Evolutionary conservation across 805 yeast species (phyloP).

Genomic region (Yamadazyma akitaensis): DNA sequence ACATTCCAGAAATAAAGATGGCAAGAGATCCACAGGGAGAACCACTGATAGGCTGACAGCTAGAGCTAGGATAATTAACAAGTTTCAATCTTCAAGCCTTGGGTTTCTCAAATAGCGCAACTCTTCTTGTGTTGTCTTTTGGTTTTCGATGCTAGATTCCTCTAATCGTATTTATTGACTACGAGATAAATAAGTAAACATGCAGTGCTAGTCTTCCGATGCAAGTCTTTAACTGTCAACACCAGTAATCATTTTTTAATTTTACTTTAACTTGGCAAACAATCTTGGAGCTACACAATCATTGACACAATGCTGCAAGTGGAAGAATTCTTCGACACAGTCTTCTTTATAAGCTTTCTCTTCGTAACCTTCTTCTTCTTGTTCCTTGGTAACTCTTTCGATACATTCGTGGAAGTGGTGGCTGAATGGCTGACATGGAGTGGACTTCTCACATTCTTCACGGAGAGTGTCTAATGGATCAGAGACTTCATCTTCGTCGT

Average conservation of each 20-base stretch:
- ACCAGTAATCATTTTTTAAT: background rate
- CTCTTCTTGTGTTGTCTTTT: too few species aligned
- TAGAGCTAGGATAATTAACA: too few species aligned
- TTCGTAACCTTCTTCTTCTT: slow-evolving; percentile 81
- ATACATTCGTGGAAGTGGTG: slow-evolving; percentile 95
- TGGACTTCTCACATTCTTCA: slow-evolving; percentile 64
- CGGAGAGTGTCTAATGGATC: slow-evolving; percentile 38
- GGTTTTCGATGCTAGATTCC: background rate
- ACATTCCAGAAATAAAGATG: too few species aligned
- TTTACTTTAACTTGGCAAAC: slow-evolving; percentile 78
- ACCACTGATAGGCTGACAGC: too few species aligned
- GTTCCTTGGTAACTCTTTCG: slow-evolving; percentile 87
- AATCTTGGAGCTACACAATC: slow-evolving; percentile 89
- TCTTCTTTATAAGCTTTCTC: slow-evolving; percentile 86
- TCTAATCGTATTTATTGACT: background rate
- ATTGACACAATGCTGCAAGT: slow-evolving; percentile 88
- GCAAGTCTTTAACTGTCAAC: background rate
- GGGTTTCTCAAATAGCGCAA: too few species aligned
- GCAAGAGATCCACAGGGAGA: too few species aligned
- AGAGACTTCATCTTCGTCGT: slow-evolving; percentile 64
- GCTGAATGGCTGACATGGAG: slow-evolving; percentile 64
- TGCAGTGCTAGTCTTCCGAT: background rate
- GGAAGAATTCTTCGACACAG: slow-evolving; percentile 98
- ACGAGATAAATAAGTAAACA: background rate
- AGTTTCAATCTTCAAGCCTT: too few species aligned